Evolutionary conservation across 805 yeast genomes (phyloP).

Genomic region (Metschnikowia hibisci): DNA sequence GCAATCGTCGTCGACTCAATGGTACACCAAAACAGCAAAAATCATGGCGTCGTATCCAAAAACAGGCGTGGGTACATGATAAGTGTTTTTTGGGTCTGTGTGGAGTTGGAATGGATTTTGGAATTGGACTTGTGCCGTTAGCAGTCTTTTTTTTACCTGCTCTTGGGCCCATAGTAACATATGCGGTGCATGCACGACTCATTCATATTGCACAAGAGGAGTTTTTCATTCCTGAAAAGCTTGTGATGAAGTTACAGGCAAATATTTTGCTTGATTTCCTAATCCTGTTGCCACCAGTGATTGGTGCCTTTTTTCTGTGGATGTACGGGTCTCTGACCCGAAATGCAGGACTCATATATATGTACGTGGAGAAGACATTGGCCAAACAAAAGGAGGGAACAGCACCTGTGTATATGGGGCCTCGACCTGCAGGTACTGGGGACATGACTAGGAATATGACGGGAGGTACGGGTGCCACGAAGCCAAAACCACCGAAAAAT

Average conservation of each 20-base stretch:
- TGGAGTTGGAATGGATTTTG: conserved; percentile 60
- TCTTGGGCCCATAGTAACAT: conserved; percentile 83
- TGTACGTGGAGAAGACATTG: conserved; percentile 9
- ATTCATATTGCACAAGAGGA: conserved; percentile 55
- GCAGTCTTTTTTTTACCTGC: conserved; percentile 65
- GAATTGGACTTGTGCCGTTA: conserved; percentile 75
- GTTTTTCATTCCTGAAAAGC: conserved; percentile 52
- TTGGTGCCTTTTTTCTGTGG: conserved; percentile 80
- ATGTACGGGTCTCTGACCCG: conserved; percentile 82
- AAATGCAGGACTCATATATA: conserved; percentile 77
- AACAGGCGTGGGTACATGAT: conserved; percentile 85
- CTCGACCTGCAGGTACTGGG: not conserved
- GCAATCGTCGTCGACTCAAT: conserved; percentile 59
- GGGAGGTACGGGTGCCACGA: not conserved
- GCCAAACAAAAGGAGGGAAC: conserved; percentile 10
- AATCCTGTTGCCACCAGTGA: conserved; percentile 71
- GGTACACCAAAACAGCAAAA: conserved; percentile 40
- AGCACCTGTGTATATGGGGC: conserved; percentile 13
- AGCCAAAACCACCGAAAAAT: not conserved
- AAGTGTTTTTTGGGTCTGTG: conserved; percentile 77
- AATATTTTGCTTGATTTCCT: conserved; percentile 72
- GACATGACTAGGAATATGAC: not conserved
- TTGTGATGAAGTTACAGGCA: conserved; percentile 68
- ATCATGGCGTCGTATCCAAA: conserved; percentile 69
- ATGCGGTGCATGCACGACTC: conserved; percentile 68